These are phyloP conservation scores for Akanthomyces uredinophilus DNA, from an alignment of 2,329 filamentous ascomycete species.

Conservation along the genomic window DNA sequence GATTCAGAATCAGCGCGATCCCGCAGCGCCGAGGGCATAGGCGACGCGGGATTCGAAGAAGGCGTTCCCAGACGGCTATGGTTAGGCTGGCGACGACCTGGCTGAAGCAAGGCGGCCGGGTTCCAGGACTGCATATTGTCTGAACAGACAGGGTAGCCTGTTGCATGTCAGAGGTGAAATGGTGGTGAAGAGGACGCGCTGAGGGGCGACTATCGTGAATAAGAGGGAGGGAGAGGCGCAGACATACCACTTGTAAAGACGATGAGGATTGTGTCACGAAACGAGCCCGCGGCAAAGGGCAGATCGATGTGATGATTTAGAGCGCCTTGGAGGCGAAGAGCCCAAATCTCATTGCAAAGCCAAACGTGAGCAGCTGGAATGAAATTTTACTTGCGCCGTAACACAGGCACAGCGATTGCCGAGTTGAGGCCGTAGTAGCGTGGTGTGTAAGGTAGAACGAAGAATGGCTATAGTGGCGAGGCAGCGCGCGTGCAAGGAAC, in stretches of 20 bases:
- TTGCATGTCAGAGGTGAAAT: constrained; percentile 14
- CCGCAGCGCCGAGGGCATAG: constrained; percentile 18
- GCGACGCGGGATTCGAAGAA: constrained; percentile 21
- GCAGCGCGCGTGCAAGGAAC: neutral
- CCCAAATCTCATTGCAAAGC: constrained; percentile 2
- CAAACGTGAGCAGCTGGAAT: neutral
- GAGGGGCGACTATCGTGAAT: neutral
- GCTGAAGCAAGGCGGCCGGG: constrained; percentile 36
- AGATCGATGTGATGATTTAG: neutral
- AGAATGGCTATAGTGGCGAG: neutral
- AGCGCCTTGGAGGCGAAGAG: constrained; percentile 6
- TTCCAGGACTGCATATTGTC: constrained; percentile 34
- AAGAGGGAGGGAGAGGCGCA: neutral
- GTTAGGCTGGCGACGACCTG: constrained; percentile 27
- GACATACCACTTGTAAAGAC: constrained; percentile 15
- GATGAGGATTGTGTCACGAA: neutral
- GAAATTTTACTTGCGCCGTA: neutral
- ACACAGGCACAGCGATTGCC: neutral
- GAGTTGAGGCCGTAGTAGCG: neutral
- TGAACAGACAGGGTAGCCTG: constrained; percentile 25
- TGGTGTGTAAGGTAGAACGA: constrained; percentile 4
- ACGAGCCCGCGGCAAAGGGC: constrained; percentile 1
- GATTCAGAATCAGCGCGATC: constrained; percentile 23
- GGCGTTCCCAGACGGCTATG: constrained; percentile 24
- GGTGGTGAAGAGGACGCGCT: neutral